Evolutionary conservation across 176 grass and related monocot species (phyloP).

Genomic region (Poa annua): DNA sequence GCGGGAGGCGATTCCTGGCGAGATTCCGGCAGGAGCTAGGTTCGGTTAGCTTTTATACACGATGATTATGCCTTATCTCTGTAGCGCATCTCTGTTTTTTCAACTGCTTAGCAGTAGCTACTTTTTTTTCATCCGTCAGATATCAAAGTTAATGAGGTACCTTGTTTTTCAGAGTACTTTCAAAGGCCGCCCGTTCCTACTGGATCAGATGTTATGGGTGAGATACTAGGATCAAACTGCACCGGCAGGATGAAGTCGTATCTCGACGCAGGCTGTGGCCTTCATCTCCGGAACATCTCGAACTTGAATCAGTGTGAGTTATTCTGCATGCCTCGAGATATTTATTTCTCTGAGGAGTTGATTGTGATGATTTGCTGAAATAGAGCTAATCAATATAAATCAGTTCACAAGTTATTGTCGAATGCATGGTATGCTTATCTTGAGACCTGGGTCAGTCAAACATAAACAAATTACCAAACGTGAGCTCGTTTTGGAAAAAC

Average conservation of each 20-base stretch:
- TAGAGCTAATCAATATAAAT: no score
- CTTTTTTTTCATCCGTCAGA: neutral
- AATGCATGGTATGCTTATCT: no score
- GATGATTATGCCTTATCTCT: neutral
- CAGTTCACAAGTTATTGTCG: no score
- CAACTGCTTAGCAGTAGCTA: no score
- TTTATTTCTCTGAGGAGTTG: no score
- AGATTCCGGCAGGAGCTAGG: conserved; percentile 57
- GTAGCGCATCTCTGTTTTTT: no score
- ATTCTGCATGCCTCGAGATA: neutral
- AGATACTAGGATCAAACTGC: conserved; percentile 63
- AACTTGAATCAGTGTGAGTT: conserved; percentile 76
- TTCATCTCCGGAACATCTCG: conserved; percentile 39
- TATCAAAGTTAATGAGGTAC: neutral
- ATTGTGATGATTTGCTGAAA: no score
- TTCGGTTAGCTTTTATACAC: conserved; percentile 47
- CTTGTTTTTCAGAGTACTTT: conserved; percentile 52
- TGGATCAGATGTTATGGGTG: conserved; percentile 36
- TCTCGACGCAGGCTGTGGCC: conserved; percentile 59
- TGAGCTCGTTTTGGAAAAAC: no score
- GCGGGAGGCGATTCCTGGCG: conserved; percentile 54
- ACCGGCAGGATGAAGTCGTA: conserved; percentile 67
- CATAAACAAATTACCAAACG: no score
- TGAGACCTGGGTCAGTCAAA: no score
- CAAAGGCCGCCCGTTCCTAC: conserved; percentile 43